Base-by-base conservation (phyloP, 2,329 filamentous ascomycete genomes). In the Colletotrichum sp. region DNA sequence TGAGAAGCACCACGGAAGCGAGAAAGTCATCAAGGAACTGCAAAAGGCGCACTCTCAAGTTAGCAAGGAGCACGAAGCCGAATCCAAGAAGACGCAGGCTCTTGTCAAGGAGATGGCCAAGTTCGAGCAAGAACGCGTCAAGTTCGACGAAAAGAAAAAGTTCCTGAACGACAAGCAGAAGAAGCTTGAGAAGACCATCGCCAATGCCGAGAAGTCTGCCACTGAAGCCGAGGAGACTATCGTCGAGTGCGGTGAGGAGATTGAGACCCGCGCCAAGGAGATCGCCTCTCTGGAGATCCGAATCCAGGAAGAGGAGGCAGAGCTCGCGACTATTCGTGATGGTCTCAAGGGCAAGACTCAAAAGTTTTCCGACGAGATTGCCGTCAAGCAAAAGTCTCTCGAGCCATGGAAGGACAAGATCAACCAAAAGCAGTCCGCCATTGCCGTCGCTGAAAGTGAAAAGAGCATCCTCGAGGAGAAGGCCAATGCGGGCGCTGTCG, bases 321-420 rank as follows among this genome's bases (percentile, higher is more conserved):
- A 98, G 81, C 90, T 99, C 24, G 88, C 91, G 34, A 89, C 86
- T n/a, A 97, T 99, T 76, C 92, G 96, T 70, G 95, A 98, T 27
- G 91, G 90, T 74, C 87, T 99, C 9, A 98, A 98, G 80, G 96
- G 96, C 79, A 99, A 99, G 85, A 99, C 97, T 0, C 96, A 98
- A 81, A 93, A 92, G 8, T 94, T 98, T 75, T 98, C 96, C 0
- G 95, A 99, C 78, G 90, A 98, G 80, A 98, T 99, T 78, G 92
- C 95, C 0, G 89, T 89, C 6, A 98, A 98, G 84, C 97, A 99
- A 80, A 98, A 97, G 84, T 93, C 95, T 1, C 88, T 99, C 13
- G 96, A 98, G 84, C 97, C 97, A 0, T 99, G 97, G 97, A 96
- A 93, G 78, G 95, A 95, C 77, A 98, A 97, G 84, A 96, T 99